These are phyloP conservation scores for Yamadazyma diospyri DNA, from an alignment of 1,139 yeast species.

Conservation along the genomic window DNA sequence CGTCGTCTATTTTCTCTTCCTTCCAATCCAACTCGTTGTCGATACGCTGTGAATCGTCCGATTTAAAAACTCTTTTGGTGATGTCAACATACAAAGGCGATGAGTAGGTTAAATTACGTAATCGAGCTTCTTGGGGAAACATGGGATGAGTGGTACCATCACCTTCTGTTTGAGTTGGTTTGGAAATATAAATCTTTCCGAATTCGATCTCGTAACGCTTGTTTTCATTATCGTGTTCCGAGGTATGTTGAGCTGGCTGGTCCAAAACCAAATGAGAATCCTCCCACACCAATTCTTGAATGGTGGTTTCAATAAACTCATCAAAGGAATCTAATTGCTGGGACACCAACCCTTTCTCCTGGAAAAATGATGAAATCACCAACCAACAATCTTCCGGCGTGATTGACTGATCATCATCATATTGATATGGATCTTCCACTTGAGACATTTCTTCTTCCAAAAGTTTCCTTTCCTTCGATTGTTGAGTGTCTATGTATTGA, in stretches of 20 bases:
- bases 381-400: constrained; percentile 99
- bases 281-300: constrained; percentile 95
- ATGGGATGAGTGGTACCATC: constrained; percentile 99
- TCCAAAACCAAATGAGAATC: constrained; percentile 91
- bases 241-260: constrained; percentile 97
- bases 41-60: constrained; percentile 62
- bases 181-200: constrained; percentile 93
- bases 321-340: constrained; percentile 98
- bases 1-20: constrained; percentile 59
- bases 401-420: constrained; percentile 66
- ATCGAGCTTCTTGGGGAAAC: constrained; percentile 97
- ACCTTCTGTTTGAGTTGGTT: constrained; percentile 98
- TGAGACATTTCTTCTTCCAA: constrained; percentile 11
- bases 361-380: constrained; percentile 92
- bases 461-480: neutral
- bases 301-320: constrained; percentile 94
- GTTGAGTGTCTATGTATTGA: neutral
- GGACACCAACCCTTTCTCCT: constrained; percentile 93
- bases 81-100: constrained; percentile 95
- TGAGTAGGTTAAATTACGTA: constrained; percentile 92
- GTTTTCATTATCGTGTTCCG: constrained; percentile 84
- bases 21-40: constrained; percentile 75
- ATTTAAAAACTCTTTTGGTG: constrained; percentile 83
- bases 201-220: constrained; percentile 92
- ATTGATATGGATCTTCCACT: constrained; percentile 58